phyloP scores from a whole-genome alignment of 129 eudicot species.

The Dittrichia graveolens region DNA sequence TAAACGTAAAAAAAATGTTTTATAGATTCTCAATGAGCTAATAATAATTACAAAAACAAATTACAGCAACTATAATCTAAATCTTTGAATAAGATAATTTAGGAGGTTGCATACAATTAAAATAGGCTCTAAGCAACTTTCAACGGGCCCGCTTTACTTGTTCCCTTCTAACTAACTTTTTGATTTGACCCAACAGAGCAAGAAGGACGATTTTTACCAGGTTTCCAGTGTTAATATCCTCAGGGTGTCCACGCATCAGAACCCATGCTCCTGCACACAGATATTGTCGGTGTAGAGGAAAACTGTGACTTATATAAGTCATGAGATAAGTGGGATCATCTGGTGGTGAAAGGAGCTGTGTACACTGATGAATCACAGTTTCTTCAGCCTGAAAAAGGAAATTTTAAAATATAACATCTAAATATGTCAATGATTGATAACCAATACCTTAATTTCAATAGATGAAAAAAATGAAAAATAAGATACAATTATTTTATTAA shows the following conservation, averaged over 20 bases:
- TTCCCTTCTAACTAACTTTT: background rate
- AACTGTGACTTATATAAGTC: slow-evolving; percentile 78
- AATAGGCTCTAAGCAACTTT: background rate
- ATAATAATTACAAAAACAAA: background rate
- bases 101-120: background rate
- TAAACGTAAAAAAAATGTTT: no score
- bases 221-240: slow-evolving; percentile 74
- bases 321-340: slow-evolving; percentile 80
- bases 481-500: background rate
- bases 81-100: background rate
- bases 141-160: background rate
- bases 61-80: background rate
- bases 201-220: slow-evolving; percentile 46
- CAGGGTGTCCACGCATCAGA: slow-evolving; percentile 84
- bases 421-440: background rate
- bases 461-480: background rate
- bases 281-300: slow-evolving; percentile 74
- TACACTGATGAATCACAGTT: slow-evolving; percentile 94
- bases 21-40: background rate
- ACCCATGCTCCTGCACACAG: slow-evolving; percentile 98
- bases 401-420: background rate
- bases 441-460: background rate
- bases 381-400: slow-evolving; percentile 70
- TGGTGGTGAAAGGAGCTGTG: slow-evolving; percentile 75
- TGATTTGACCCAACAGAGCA: background rate